Evolutionary conservation across 306 rosid genomes (phyloP).

Genomic region (Rosa multiflora): DNA sequence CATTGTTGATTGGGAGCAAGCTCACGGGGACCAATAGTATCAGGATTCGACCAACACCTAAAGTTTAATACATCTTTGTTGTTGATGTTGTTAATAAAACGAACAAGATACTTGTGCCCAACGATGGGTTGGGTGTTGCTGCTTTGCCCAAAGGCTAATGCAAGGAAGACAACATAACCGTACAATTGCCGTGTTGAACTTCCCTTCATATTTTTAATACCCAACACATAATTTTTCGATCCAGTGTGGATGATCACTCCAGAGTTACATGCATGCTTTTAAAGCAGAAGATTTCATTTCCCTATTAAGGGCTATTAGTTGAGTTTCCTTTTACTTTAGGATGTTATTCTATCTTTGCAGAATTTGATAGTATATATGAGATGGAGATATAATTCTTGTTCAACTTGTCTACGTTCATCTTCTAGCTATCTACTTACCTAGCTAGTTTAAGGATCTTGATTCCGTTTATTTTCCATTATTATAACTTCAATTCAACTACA

Average conservation of each 20-base stretch:
- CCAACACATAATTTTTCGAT: background rate
- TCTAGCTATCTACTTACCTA: no score
- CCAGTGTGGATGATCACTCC: background rate
- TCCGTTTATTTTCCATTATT: no score
- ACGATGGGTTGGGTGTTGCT: no score
- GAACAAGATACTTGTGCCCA: background rate
- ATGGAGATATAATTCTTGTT: no score
- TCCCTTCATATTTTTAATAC: background rate
- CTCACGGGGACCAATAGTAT: background rate
- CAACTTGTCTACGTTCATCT: no score
- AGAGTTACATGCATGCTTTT: background rate
- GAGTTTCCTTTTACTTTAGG: no score
- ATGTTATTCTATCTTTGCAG: no score
- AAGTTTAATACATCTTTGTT: background rate
- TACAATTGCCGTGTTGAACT: background rate
- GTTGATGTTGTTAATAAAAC: background rate
- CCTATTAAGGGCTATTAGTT: no score
- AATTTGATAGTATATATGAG: no score
- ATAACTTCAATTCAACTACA: no score
- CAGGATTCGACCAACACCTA: background rate
- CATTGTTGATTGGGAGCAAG: background rate
- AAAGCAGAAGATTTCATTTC: background rate
- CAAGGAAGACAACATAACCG: background rate
- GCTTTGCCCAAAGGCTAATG: background rate
- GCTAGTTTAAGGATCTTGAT: no score